Evolutionary conservation across 768 basidiomycete genomes (phyloP), one percentile per base, ranked within the genome.

Genomic region (Trametes meyenii): DNA sequence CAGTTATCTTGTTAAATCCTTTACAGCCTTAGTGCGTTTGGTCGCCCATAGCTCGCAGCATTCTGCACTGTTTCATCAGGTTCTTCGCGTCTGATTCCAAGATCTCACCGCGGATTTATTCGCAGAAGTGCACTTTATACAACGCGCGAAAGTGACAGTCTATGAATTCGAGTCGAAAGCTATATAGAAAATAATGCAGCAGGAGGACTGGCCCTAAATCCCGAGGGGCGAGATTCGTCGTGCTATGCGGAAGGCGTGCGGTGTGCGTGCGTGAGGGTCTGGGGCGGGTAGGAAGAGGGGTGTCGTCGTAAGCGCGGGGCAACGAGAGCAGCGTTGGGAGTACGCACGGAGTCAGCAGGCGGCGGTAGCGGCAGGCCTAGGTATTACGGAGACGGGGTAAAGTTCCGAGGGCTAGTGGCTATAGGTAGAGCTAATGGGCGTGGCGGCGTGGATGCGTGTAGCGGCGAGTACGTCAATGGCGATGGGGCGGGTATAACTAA

Each of bases 401-500:
- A 6, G 56, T 49, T 58, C 48, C 56, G 19, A 10, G 51, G n/a
- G 13, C 42, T 44, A 36, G 38, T 29, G 60, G 60, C 53, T 49
- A 55, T 55, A 52, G 42, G 44, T 53, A 60, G 16, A 29, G 49
- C 39, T 36, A 26, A 40, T 24, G 24, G 17, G 44, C 43, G 46
- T 63, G 48, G 38, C 26, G 17, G 44, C 43, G 46, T 63, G 52
- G 51, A 45, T 43, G 42, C 46, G 44, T 53, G 45, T 17, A 45
- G 46, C 57, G 57, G 19, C 45, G 51, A 43, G 56, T 58, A 52
- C 24, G 44, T 24, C 45, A 24, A 29, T n/a, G 36, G 14, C 12
- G 21, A 45, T 59, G 40, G 40, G 62, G 55, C 33, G 63, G 59
- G 58, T 64, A 61, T 60, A 61, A 61, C 63, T 60, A 64, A 38